Percentiles rank a stretch among this genome's conserved stretches.
These are phyloP conservation scores for Caloboletus inedulis DNA, from an alignment of 1,284 basidiomycete genomes.

Conservation along the genomic window DNA sequence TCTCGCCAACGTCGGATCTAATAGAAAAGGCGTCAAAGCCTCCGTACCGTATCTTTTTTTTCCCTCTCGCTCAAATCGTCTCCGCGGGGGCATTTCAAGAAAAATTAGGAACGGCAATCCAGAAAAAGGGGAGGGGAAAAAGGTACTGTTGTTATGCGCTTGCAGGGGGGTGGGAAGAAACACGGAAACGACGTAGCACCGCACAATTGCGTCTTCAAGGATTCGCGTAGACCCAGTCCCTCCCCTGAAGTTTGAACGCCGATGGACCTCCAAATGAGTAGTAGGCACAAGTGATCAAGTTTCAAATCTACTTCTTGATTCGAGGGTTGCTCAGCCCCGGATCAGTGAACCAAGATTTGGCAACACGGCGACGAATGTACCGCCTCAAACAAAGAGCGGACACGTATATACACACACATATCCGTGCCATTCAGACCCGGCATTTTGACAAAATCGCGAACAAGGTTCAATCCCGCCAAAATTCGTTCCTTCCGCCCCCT, in stretches of 20 bases:
- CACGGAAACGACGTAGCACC: background rate
- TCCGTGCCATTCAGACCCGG: conserved; percentile 11
- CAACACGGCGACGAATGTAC: conserved; percentile 8
- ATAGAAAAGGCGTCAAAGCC: background rate
- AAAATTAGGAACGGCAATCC: background rate
- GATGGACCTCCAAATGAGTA: no score
- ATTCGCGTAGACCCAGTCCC: no score
- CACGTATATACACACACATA: background rate
- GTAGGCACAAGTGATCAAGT: conserved; percentile 9
- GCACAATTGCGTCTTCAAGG: background rate
- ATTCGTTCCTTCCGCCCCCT: background rate
- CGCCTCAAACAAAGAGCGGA: conserved; percentile 8
- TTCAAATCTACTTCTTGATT: conserved; percentile 1
- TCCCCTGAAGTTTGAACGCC: no score
- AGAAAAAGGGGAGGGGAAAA: background rate
- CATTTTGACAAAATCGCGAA: conserved; percentile 1
- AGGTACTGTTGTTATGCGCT: conserved; percentile 20
- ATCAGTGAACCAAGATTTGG: background rate
- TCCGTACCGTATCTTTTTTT: background rate
- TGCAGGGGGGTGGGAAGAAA: conserved; percentile 10
- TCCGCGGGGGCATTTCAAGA: conserved; percentile 14
- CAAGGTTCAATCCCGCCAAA: conserved; percentile 11
- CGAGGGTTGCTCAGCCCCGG: background rate
- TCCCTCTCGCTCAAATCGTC: background rate
- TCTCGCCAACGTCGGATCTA: conserved; percentile 20